Conservation (phyloP, 1,139 yeast species). For the Suhomyces wounanorum region DNA sequence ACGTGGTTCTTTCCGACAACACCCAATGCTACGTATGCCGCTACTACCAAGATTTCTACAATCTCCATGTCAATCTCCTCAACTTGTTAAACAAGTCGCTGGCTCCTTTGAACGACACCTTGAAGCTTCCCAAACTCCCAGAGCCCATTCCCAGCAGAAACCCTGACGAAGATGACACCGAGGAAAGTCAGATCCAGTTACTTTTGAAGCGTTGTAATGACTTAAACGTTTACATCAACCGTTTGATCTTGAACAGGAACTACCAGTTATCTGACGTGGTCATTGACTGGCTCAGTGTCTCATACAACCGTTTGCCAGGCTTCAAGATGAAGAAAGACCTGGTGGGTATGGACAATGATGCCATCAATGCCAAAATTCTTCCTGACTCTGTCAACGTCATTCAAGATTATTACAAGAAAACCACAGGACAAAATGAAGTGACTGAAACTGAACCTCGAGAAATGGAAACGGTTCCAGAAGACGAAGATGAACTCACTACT, state of each 20-base stretch:
- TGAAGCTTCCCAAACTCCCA: slow-evolving; percentile 43
- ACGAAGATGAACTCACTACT: slow-evolving; percentile 9
- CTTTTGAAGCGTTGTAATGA: slow-evolving; percentile 36
- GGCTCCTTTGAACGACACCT: slow-evolving; percentile 16
- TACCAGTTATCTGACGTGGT: slow-evolving; percentile 31
- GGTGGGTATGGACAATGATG: slow-evolving; percentile 15
- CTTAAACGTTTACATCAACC: slow-evolving; percentile 37
- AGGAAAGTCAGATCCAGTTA: slow-evolving; percentile 17
- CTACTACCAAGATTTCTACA: slow-evolving; percentile 47
- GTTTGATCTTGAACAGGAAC: slow-evolving; percentile 27
- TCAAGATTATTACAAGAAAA: slow-evolving; percentile 15
- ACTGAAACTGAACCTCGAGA: slow-evolving; percentile 2
- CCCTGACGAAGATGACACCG: slow-evolving; percentile 14
- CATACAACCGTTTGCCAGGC: slow-evolving; percentile 27
- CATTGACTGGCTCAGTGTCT: slow-evolving; percentile 35
- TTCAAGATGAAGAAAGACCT: slow-evolving; percentile 13
- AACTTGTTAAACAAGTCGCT: slow-evolving; percentile 21
- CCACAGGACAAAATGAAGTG: slow-evolving; percentile 2
- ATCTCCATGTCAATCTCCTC: slow-evolving; percentile 35
- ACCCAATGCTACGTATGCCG: slow-evolving; percentile 36
- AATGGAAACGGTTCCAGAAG: slow-evolving; percentile 11
- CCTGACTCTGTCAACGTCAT: slow-evolving; percentile 21
- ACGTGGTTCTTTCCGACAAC: slow-evolving; percentile 35
- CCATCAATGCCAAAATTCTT: slow-evolving; percentile 17
- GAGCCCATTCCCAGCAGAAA: slow-evolving; percentile 39